Base-by-base conservation (phyloP, 495 filamentous ascomycete species). In the Podospora anserina region DNA sequence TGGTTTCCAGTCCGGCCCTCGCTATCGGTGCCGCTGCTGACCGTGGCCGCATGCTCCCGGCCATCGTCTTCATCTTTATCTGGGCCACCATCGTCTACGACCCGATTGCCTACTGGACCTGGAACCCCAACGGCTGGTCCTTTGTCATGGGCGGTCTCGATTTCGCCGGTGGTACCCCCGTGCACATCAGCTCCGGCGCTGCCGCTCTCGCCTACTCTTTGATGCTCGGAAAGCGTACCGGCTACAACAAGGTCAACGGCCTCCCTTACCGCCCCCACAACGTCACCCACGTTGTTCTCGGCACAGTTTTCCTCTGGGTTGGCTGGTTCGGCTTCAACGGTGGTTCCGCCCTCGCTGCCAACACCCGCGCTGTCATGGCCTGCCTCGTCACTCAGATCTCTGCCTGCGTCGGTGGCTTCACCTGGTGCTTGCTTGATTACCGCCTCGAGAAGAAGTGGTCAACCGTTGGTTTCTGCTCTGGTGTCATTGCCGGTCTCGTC, bases 321-420 rank as follows among this genome's bases (percentile, higher is more conserved):
- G 95, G 95, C 30, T 99, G 95, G 95, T 97, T 97, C 76, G 95
- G 95, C 63, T 99, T 99, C 87, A 99, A 99, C 76, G 95, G 91
- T 64, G 95, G 95, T 68, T 92, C 89, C 26, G 95, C 94, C n/a
- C 85, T 97, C 54, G 85, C 88, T 56, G 94, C 93, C 69, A 97
- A 96, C 80, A 80, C 96, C 79, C 90, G 95, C 72, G 88, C 95
- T 66, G 87, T 91, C 74, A 90, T 92, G 89, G 90, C 90, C 58
- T 86, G 84, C 57, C 78, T 91, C 11, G 85, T 90, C n/a, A 91
- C 88, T 54, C 90, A 92, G 71, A 82, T 93, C 6, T 85, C 90
- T 9, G 91, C 91, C 19, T 94, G 90, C 66, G 89, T 94, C 49
- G 95, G 93, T 64, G 94, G 94, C 69, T 89, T 98, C 61, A 97